Conservation (phyloP, 768 basidiomycete genomes). For the Termitomyces sp. region DNA sequence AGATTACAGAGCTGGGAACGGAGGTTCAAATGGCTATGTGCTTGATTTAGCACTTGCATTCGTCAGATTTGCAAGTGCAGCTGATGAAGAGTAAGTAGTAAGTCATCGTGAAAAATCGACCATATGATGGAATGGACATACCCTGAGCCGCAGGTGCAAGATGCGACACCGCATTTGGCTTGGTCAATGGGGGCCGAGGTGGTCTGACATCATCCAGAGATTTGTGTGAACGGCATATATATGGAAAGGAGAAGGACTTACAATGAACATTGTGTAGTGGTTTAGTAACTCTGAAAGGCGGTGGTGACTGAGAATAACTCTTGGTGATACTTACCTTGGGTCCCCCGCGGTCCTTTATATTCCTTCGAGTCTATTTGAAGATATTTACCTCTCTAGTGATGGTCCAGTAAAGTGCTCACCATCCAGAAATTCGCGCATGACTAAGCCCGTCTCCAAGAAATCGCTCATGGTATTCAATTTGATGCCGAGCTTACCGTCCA, state of each 20-base stretch:
- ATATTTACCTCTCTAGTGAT: neutral
- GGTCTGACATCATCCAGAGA: constrained; percentile 14
- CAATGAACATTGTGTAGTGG: neutral
- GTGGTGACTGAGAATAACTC: neutral
- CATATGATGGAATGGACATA: constrained; percentile 17
- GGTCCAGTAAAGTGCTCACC: too few relatives aligned
- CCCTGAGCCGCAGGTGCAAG: constrained; percentile 49
- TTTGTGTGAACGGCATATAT: neutral
- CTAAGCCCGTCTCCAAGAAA: neutral
- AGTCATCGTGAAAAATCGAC: neutral
- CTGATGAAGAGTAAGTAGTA: constrained; percentile 23
- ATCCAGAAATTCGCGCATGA: neutral
- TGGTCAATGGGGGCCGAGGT: constrained; percentile 34
- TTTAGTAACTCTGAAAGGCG: neutral
- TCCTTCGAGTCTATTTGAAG: neutral
- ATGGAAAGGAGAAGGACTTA: neutral
- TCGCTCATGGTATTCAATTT: too few relatives aligned
- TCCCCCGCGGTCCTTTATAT: neutral
- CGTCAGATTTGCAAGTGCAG: constrained; percentile 53
- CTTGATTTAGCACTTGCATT: constrained; percentile 57
- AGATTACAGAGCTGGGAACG: too few relatives aligned
- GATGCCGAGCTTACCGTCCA: neutral
- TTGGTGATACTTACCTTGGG: neutral
- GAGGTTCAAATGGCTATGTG: neutral
- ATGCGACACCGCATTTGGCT: constrained; percentile 38